Evolutionary conservation across 257 asterid genomes (phyloP).

Genomic region (Fraxinus americana): DNA sequence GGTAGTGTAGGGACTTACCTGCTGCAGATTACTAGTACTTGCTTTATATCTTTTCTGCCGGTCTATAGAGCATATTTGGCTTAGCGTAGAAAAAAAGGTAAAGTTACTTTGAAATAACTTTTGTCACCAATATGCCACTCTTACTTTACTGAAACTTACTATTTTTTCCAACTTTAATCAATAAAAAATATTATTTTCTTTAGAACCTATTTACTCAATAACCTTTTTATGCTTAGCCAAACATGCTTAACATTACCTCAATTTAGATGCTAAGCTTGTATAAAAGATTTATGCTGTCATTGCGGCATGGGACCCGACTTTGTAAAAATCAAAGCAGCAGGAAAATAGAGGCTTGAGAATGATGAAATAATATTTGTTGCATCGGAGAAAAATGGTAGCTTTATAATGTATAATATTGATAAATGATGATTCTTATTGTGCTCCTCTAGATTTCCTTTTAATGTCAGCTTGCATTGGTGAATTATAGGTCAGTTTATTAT

Average conservation of each 20-base stretch:
- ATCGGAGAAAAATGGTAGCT: not conserved
- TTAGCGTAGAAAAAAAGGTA: not conserved
- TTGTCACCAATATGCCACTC: not conserved
- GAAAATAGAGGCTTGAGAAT: not conserved
- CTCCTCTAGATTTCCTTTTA: slow-evolving; percentile 25
- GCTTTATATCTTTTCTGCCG: not conserved
- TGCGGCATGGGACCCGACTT: not conserved
- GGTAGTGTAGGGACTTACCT: slow-evolving; percentile 18
- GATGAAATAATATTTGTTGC: slow-evolving; percentile 17
- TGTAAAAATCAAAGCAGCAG: slow-evolving; percentile 4
- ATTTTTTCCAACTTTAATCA: not conserved
- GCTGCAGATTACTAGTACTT: slow-evolving; percentile 10
- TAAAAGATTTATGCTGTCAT: not conserved
- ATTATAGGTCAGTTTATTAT: slow-evolving; percentile 91
- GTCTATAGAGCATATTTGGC: not conserved
- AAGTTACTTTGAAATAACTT: not conserved
- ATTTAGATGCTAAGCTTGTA: slow-evolving; percentile 12
- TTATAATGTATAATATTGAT: not conserved
- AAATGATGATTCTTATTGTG: slow-evolving; percentile 22
- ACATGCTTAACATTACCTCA: slow-evolving; percentile 5
- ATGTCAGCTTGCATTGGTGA: slow-evolving; percentile 34
- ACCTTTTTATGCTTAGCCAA: not conserved
- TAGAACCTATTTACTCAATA: not conserved
- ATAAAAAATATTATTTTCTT: not conserved
- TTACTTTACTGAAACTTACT: not conserved